phyloP scores from a whole-genome alignment of 352 stramenopile genomes.

The Phytophthora megakarya region DNA sequence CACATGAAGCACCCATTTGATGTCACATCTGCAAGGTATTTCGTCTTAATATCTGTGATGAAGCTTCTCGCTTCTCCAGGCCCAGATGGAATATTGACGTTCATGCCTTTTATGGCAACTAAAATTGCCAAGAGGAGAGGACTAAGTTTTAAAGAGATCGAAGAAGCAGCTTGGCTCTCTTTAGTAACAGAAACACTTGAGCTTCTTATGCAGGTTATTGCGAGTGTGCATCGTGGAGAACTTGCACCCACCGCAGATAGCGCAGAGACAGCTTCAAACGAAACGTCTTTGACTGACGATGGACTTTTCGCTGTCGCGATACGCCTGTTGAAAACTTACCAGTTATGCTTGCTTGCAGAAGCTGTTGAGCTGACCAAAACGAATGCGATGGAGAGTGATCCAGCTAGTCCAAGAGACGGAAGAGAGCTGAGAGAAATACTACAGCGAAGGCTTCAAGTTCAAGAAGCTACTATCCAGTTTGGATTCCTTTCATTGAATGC shows the following conservation, averaged over 20 bases:
- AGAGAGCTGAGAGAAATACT: constrained; percentile 15
- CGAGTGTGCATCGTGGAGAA: constrained; percentile 30
- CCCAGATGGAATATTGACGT: constrained; percentile 67
- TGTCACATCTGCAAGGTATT: constrained; percentile 44
- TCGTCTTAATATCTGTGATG: constrained; percentile 65
- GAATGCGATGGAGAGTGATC: constrained; percentile 17
- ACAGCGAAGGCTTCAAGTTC: constrained; percentile 52
- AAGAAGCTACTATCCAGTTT: constrained; percentile 74
- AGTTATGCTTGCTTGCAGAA: constrained; percentile 77
- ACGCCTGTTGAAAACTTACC: constrained; percentile 71
- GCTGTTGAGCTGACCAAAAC: constrained; percentile 69
- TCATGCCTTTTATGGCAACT: constrained; percentile 51
- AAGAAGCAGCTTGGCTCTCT: constrained; percentile 19
- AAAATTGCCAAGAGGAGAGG: constrained; percentile 4
- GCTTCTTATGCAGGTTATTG: constrained; percentile 46
- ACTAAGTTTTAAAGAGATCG: not conserved
- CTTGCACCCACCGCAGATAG: constrained; percentile 15
- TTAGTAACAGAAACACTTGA: constrained; percentile 46
- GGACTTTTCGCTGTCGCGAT: constrained; percentile 48
- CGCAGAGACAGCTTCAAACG: not conserved
- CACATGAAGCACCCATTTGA: constrained; percentile 43
- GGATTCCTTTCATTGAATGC: constrained; percentile 66
- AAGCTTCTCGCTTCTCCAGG: constrained; percentile 58
- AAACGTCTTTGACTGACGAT: not conserved
- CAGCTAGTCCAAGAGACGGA: constrained; percentile 1